phyloP scores from a whole-genome alignment of 805 yeast species.

The Grigorovia yakushimaensis region DNA sequence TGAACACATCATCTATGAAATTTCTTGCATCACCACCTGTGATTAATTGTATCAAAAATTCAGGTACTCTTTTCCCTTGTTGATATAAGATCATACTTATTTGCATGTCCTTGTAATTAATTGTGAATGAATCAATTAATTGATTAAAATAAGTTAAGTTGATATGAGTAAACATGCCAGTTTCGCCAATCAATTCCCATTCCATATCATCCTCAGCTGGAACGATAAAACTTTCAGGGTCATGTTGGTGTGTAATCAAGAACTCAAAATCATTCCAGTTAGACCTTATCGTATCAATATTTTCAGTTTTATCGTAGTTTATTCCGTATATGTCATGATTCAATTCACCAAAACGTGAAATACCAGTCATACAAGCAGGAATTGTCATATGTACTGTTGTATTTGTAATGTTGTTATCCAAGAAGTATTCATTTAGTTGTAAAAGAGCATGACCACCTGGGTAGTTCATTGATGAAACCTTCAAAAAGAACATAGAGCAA shows the following conservation, averaged over 20 bases:
- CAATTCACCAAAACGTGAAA: slow-evolving; percentile 62
- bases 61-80: slow-evolving; percentile 12
- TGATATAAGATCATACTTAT: slow-evolving; percentile 5
- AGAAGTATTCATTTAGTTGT: slow-evolving; percentile 38
- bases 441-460: slow-evolving; percentile 79
- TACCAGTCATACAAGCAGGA: slow-evolving; percentile 82
- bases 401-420: slow-evolving; percentile 18
- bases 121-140: slow-evolving; percentile 1
- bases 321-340: slow-evolving; percentile 28
- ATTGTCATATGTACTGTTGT: slow-evolving; percentile 62
- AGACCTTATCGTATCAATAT: slow-evolving; percentile 26
- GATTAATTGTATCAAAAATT: slow-evolving; percentile 5
- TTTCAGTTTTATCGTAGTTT: slow-evolving; percentile 71
- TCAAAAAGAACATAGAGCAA: slow-evolving; percentile 43
- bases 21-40: slow-evolving; percentile 3
- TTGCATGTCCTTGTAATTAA: background rate
- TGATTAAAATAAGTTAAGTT: slow-evolving; percentile 19
- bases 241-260: slow-evolving; percentile 33
- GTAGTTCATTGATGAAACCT: slow-evolving; percentile 64
- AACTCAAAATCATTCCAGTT: slow-evolving; percentile 44
- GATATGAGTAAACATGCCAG: slow-evolving; percentile 36
- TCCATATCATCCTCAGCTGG: background rate
- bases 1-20: slow-evolving; percentile 11
- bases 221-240: background rate
- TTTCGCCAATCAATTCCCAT: slow-evolving; percentile 37